Evolutionary conservation across 805 yeast genomes (phyloP).

Genomic region (Yamadazyma olivae): DNA sequence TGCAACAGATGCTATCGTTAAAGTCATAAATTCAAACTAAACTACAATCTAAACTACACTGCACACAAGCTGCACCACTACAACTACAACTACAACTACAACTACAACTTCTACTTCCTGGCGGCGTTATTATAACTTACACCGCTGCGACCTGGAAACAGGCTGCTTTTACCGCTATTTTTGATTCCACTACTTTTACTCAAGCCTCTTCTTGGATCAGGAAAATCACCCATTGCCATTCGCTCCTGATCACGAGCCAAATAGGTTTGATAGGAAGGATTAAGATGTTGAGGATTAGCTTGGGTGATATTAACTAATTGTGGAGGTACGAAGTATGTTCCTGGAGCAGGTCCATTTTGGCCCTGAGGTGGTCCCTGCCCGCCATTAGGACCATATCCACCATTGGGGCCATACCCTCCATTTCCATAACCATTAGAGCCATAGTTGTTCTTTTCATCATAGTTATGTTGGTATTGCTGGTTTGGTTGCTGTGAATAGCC

Average conservation of each 20-base stretch:
- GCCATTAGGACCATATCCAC: background rate
- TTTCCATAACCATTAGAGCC: too few species aligned
- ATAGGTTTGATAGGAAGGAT: constrained; percentile 37
- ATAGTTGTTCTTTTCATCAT: too few species aligned
- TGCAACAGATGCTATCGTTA: too few species aligned
- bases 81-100: too few species aligned
- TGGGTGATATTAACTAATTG: constrained; percentile 33
- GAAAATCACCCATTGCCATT: constrained; percentile 28
- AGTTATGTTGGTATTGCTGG: too few species aligned
- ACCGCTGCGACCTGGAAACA: constrained; percentile 38
- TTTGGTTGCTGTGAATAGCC: background rate
- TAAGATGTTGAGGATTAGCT: constrained; percentile 33
- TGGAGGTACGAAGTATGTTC: constrained; percentile 17
- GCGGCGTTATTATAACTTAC: constrained; percentile 36
- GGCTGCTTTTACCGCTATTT: constrained; percentile 18
- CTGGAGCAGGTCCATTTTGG: background rate
- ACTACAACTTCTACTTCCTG: constrained; percentile 9
- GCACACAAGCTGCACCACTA: too few species aligned
- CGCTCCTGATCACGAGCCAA: constrained; percentile 29
- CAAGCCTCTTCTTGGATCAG: constrained; percentile 16
- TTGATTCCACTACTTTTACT: constrained; percentile 23
- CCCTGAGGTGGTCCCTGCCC: background rate
- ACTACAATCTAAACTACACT: background rate
- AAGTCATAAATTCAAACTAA: background rate
- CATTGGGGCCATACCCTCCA: too few species aligned